Evolutionary conservation across 1,284 basidiomycete genomes (phyloP), one percentile per base, ranked within the genome.

Genomic region (Tilletiaria anomala): DNA sequence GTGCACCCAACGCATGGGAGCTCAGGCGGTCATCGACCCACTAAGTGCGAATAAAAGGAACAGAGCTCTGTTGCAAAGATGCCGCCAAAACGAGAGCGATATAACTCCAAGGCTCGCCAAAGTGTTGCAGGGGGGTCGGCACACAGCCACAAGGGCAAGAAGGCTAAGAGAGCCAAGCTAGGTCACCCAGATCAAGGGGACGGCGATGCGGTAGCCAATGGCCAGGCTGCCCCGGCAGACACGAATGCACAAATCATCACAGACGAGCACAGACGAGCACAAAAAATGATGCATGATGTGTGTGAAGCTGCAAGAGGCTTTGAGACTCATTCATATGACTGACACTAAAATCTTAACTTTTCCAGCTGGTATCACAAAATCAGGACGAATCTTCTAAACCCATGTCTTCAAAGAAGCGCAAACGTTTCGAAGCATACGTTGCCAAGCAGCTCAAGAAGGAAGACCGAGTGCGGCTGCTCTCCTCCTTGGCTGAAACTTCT

Each of bases 371-470:
- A 16, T 43, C 43, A 24, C 39, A 42, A 16, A 33, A 29, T 37
- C 43, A 39, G 35, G 32, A 49, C 40, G 36, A 45, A 26, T n/a
- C 17, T 10, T 11, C 10, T 10, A 21, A 15, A 14, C 17, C 37
- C 32, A 54, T 67, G 44, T 53, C 56, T 6, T 54, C 58, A 32
- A 68, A 68, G 50, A 68, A 68, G 57, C 52, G 56, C 16, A 63
- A 65, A 46, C 54, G 67, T 6, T 53, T 68, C 33, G 67, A 68
- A 39, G 60, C 58, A 11, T 68, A 61, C 48, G 64, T 68, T 23
- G 61, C 58, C 32, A 55, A 53, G 8, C 62, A 63, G 20, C 52
- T 68, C 32, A 61, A 65, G 34, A 65, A 68, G 50, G 63, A 68
- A 38, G 54, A 60, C 23, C 40, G 61, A 12, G 53, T 43, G 6